Evolutionary conservation across 2,329 filamentous ascomycete species (phyloP).

Genomic region (Phaeosphaeria sp.): DNA sequence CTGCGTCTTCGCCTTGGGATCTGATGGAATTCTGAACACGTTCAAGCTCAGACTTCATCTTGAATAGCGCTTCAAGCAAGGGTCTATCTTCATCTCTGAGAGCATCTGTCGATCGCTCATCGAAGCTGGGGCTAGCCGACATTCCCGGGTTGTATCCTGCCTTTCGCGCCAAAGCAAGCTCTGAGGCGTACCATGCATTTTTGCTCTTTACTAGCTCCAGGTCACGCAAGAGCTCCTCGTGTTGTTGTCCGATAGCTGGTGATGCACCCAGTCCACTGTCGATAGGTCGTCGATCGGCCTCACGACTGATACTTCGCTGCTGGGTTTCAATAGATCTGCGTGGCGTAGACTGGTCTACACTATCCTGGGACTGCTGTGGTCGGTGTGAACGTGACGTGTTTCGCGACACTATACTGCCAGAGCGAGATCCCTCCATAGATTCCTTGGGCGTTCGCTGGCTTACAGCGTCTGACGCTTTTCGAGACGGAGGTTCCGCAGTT

Average conservation of each 20-base stretch:
- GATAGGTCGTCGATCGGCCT: constrained; percentile 55
- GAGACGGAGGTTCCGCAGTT: constrained; percentile 25
- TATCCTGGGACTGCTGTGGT: constrained; percentile 69
- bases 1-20: constrained; percentile 82
- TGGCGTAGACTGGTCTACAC: constrained; percentile 42
- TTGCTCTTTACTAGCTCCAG: constrained; percentile 82
- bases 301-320: constrained; percentile 38
- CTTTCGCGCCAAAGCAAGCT: constrained; percentile 89
- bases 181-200: constrained; percentile 97
- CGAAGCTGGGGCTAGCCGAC: constrained; percentile 74
- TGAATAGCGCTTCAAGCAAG: constrained; percentile 87
- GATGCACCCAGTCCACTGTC: constrained; percentile 66
- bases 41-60: constrained; percentile 86
- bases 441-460: constrained; percentile 41
- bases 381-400: constrained; percentile 55
- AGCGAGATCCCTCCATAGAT: constrained; percentile 45
- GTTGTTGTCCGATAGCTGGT: constrained; percentile 67
- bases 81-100: constrained; percentile 93
- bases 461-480: constrained; percentile 40
- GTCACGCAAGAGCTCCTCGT: constrained; percentile 81
- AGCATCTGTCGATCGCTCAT: constrained; percentile 76
- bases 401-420: constrained; percentile 42
- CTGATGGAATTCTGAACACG: constrained; percentile 92
- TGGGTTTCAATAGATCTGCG: constrained; percentile 44
- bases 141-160: constrained; percentile 81